Evolutionary conservation across 1,139 yeast genomes (phyloP), one percentile per base, ranked within the genome.

Genomic region (Blastobotrys aristatus): DNA sequence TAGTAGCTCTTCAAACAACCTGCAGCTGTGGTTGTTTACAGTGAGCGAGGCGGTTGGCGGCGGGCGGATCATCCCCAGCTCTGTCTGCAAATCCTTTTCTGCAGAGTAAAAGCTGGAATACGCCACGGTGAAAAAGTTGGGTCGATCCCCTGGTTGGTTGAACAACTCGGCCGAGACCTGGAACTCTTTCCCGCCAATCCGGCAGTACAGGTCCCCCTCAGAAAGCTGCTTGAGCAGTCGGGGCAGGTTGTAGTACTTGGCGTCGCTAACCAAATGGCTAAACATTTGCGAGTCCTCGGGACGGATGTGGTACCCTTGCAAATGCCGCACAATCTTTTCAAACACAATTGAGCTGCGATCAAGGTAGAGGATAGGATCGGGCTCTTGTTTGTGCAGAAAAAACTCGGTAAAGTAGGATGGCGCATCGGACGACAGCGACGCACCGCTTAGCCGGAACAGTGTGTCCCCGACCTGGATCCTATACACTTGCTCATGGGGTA

Each of bases 401-500:
- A 66, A 73, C 33, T 68, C 69, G 3, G 79, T 74, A 59, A 75
- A 75, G 52, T 72, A 75, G 11, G 75, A 72, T 0, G 80, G 80
- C 0, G 77, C 82, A 66, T 88, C 97, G 1, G 87, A 85, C 21
- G 90, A 84, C 37, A 89, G 65, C 4, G 96, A 87, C 1, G 92
- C 89, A 0, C 96, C 97, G 60, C 92, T 82, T 17, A 71, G 59
- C 32, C 62, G 55, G 49, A 64, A 67, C 38, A 61, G 40, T 53
- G 74, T 73, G 47, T 74, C 76, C 0, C 96, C 96, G 3, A 88
- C 82, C 62, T 84, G 89, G 24, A 89, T 76, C 13, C 81, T 74
- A 64, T 76, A 88, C 59, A 86, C 80, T 32, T 74, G 77, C 43
- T 81, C 84, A 55, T 75, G 79, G 26, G 92, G 82, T 29, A 87